Evolutionary conservation across 306 rosid genomes (phyloP).

Genomic region (Mimosa bimucronata): DNA sequence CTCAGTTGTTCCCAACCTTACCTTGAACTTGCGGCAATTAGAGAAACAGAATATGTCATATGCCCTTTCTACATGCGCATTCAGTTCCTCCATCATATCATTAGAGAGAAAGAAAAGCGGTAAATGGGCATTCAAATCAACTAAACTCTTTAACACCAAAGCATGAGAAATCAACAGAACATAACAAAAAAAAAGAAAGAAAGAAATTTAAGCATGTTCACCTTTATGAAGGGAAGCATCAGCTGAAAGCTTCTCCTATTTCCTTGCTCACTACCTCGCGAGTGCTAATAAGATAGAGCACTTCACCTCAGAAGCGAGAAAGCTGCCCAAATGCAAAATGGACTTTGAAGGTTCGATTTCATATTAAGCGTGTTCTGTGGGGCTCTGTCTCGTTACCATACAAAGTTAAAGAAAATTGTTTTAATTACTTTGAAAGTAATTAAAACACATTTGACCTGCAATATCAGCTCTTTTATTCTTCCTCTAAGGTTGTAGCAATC

Average conservation of each 20-base stretch:
- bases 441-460: too few relatives aligned
- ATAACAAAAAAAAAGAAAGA: neutral
- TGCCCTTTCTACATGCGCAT: neutral
- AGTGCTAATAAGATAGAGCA: too few relatives aligned
- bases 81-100: neutral
- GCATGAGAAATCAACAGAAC: slow-evolving; percentile 3
- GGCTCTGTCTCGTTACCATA: neutral
- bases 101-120: neutral
- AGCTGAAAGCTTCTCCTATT: slow-evolving; percentile 16
- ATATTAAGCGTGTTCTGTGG: neutral
- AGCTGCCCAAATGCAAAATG: neutral
- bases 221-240: slow-evolving; percentile 13
- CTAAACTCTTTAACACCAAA: neutral
- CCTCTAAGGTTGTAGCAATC: too few relatives aligned
- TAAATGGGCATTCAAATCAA: neutral
- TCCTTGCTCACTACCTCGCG: neutral
- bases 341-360: neutral
- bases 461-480: too few relatives aligned
- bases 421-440: too few relatives aligned
- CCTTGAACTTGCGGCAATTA: neutral
- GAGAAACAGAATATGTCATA: too few relatives aligned
- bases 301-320: neutral
- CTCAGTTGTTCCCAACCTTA: neutral
- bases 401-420: too few relatives aligned
- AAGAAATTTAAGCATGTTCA: slow-evolving; percentile 8